A percentile compares a stretch with the other conserved stretches of the same genome.
These are phyloP conservation scores for Trametes meyenii DNA, from an alignment of 768 basidiomycete species.

Conservation along the genomic window DNA sequence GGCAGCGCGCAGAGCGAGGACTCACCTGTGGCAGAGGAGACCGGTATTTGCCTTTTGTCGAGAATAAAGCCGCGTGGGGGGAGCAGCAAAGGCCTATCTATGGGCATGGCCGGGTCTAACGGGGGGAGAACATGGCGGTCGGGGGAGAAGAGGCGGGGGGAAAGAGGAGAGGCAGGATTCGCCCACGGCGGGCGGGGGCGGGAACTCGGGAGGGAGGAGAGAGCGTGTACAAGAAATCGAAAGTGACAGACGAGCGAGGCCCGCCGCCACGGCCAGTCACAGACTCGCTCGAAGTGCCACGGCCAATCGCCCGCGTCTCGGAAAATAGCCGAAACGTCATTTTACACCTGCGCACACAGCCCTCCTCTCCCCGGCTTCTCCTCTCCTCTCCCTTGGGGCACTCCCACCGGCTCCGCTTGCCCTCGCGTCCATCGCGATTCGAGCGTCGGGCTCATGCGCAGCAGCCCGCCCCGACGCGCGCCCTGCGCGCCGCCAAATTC, in stretches of 20 bases:
- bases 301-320: background rate
- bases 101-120: conserved; percentile 5
- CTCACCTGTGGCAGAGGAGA: conserved; percentile 12
- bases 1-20: background rate
- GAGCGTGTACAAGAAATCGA: background rate
- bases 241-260: background rate
- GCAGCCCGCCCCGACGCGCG: background rate
- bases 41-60: conserved; percentile 6
- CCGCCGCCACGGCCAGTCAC: background rate
- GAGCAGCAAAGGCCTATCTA: background rate
- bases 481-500: background rate
- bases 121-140: conserved; percentile 9
- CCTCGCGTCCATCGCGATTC: background rate
- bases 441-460: background rate
- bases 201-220: background rate
- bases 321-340: conserved; percentile 20
- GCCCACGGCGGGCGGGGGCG: background rate
- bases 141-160: background rate
- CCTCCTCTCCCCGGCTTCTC: background rate
- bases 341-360: background rate
- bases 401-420: background rate
- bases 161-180: background rate
- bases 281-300: background rate
- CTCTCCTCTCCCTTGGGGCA: background rate
- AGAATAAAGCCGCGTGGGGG: background rate